phyloP scores from a whole-genome alignment of 305 asterid genomes.

The Rubia peregrina region DNA sequence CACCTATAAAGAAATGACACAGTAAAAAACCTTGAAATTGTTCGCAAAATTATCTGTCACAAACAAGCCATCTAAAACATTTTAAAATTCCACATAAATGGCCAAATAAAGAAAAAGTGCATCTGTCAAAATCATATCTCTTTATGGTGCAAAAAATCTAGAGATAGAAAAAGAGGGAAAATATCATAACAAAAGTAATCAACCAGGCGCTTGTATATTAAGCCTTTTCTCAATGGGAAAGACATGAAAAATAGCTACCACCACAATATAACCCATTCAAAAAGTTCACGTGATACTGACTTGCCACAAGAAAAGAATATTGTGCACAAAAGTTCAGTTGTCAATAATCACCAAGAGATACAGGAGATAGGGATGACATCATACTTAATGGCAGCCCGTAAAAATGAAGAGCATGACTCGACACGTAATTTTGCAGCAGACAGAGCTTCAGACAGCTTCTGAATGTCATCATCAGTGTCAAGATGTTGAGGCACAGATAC shows the following conservation, averaged over 20 bases:
- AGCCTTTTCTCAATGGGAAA: background rate
- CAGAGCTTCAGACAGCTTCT: slow-evolving; percentile 71
- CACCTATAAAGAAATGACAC: slow-evolving; percentile 45
- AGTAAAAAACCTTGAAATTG: background rate
- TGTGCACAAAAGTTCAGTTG: background rate
- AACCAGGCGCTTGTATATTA: background rate
- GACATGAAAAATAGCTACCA: background rate
- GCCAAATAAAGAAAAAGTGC: background rate
- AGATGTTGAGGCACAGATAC: slow-evolving; percentile 76
- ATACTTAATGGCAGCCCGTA: slow-evolving; percentile 79
- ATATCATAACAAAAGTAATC: slow-evolving; percentile 37
- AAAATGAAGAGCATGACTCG: slow-evolving; percentile 76
- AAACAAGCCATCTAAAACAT: background rate
- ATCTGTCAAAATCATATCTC: background rate
- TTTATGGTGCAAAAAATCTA: background rate
- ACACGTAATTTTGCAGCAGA: slow-evolving; percentile 89
- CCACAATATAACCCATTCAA: background rate
- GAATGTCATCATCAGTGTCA: slow-evolving; percentile 78
- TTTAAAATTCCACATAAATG: background rate
- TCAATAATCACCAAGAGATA: slow-evolving; percentile 13
- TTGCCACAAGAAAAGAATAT: background rate
- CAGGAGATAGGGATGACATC: slow-evolving; percentile 16
- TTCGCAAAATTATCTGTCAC: background rate
- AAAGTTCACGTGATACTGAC: background rate
- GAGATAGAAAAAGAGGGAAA: slow-evolving; percentile 17